phyloP scores from a whole-genome alignment of 257 asterid genomes.

The Solanum megistacrolobum region DNA sequence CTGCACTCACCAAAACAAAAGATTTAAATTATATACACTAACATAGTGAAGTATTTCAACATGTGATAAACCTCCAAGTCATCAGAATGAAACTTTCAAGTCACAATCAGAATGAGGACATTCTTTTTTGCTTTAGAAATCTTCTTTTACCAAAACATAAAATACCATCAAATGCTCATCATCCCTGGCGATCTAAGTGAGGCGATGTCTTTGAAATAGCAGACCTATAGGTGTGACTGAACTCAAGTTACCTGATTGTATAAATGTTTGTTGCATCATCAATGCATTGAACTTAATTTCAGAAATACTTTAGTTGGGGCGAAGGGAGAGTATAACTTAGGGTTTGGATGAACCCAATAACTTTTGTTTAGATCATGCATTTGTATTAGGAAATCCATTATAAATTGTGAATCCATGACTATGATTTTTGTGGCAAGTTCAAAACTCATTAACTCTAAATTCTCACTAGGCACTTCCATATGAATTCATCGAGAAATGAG shows the following conservation, averaged over 20 bases:
- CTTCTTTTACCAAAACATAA: background rate
- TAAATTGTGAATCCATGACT: background rate
- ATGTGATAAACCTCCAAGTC: background rate
- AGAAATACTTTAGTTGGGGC: background rate
- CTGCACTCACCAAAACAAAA: slow-evolving; percentile 8
- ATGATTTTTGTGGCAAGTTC: background rate
- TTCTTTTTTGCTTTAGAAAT: background rate
- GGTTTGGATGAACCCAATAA: background rate
- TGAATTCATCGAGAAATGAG: background rate
- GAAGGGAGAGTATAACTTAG: background rate
- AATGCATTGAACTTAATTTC: background rate
- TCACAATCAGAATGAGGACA: background rate
- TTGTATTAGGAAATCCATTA: background rate
- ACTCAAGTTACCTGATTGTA: background rate
- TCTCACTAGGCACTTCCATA: background rate
- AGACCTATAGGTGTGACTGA: background rate
- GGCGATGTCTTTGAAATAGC: background rate
- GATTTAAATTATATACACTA: no score
- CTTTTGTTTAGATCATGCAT: background rate
- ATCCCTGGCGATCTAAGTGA: background rate
- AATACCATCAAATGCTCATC: background rate
- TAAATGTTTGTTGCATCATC: background rate
- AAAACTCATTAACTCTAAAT: background rate
- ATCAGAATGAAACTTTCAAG: background rate
- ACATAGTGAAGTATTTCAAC: background rate